phyloP scores from a whole-genome alignment of 345 rosid genomes.

The Rhizophora mangle region DNA sequence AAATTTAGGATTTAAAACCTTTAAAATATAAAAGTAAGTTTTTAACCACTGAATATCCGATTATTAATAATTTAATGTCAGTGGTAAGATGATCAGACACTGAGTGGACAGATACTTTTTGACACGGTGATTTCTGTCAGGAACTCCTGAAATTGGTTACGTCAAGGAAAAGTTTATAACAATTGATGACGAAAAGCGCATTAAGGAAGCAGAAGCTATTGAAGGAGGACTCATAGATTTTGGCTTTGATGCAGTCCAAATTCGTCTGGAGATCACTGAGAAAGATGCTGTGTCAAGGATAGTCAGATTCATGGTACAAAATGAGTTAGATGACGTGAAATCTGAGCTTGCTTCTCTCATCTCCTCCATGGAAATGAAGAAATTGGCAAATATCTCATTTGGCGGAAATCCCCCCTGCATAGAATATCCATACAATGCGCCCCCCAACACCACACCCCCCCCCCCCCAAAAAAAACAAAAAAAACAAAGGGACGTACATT shows the following conservation, averaged over 20 bases:
- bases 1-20: too few relatives aligned
- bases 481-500: too few relatives aligned
- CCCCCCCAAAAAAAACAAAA: too few relatives aligned
- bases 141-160: slow-evolving; percentile 9
- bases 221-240: slow-evolving; percentile 33
- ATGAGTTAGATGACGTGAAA: slow-evolving; percentile 35
- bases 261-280: slow-evolving; percentile 34
- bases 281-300: slow-evolving; percentile 26
- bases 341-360: slow-evolving; percentile 18
- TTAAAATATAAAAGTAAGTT: too few relatives aligned
- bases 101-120: not conserved
- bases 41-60: too few relatives aligned
- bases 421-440: not conserved
- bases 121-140: too few relatives aligned
- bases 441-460: too few relatives aligned
- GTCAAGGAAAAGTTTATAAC: slow-evolving; percentile 25
- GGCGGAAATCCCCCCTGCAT: not conserved
- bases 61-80: too few relatives aligned
- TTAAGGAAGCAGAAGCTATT: slow-evolving; percentile 34
- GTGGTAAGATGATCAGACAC: too few relatives aligned
- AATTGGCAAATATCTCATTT: slow-evolving; percentile 21
- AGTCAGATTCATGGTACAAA: slow-evolving; percentile 21
- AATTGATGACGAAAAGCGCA: slow-evolving; percentile 33
- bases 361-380: slow-evolving; percentile 12
- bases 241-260: slow-evolving; percentile 19